These are phyloP conservation scores for Pseudotulostoma volvatum DNA, from an alignment of 495 filamentous ascomycete genomes.

Conservation along the genomic window DNA sequence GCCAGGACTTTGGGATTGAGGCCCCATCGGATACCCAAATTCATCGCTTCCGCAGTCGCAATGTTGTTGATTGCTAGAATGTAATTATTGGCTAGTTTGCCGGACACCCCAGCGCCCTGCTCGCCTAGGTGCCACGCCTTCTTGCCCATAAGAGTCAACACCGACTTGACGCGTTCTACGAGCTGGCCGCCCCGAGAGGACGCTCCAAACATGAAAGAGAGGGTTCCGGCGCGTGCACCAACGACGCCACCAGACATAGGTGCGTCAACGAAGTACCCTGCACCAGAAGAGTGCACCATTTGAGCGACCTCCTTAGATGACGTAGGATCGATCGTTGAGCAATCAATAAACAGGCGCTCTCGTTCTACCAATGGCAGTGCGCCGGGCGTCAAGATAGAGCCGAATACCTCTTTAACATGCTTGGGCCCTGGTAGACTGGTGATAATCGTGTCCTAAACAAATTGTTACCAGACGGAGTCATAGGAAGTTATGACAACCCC, in stretches of 20 bases:
- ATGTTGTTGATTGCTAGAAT: slow-evolving; percentile 85
- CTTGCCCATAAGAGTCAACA: slow-evolving; percentile 67
- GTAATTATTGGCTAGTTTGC: slow-evolving; percentile 89
- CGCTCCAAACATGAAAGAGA: slow-evolving; percentile 79
- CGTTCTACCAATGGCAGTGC: slow-evolving; percentile 24
- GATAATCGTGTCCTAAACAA: slow-evolving; percentile 51
- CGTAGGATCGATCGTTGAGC: slow-evolving; percentile 72
- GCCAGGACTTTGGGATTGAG: slow-evolving; percentile 66
- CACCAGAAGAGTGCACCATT: slow-evolving; percentile 36
- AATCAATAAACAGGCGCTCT: slow-evolving; percentile 59
- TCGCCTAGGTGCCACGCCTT: slow-evolving; percentile 65
- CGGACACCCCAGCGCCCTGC: slow-evolving; percentile 65
- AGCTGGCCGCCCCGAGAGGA: slow-evolving; percentile 30
- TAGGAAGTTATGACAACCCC: too few relatives aligned
- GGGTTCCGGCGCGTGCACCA: slow-evolving; percentile 55
- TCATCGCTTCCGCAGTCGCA: slow-evolving; percentile 85
- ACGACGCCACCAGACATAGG: slow-evolving; percentile 79
- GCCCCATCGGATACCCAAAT: slow-evolving; percentile 70
- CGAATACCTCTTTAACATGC: slow-evolving; percentile 61
- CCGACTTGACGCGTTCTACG: slow-evolving; percentile 40
- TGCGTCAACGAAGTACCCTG: slow-evolving; percentile 56
- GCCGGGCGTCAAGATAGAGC: slow-evolving; percentile 38
- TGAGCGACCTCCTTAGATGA: slow-evolving; percentile 54
- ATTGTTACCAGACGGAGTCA: slow-evolving; percentile 4
- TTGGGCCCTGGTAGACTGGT: slow-evolving; percentile 67